Conservation (phyloP, 805 yeast genomes). For the Metschnikowia borealis region DNA sequence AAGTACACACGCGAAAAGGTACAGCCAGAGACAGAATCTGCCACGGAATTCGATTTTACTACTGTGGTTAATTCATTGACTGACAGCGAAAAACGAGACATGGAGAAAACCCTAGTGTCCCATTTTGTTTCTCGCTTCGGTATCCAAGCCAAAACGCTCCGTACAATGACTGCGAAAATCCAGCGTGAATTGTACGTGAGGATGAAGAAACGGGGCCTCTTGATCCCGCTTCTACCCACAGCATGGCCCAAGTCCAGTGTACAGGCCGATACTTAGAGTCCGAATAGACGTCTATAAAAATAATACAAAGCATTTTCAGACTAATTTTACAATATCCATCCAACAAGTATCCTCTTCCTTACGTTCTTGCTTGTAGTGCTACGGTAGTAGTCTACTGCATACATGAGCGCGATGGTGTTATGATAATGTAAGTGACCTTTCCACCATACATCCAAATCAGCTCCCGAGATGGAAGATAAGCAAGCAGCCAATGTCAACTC, state of each 20-base stretch:
- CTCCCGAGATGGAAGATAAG: background rate
- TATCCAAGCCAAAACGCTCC: background rate
- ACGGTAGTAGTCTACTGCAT: background rate
- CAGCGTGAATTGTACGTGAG: background rate
- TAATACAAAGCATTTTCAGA: no score
- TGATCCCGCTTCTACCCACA: background rate
- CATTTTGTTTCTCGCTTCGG: conserved; percentile 3
- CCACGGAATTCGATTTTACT: background rate
- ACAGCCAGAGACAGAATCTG: background rate
- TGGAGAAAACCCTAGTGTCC: background rate
- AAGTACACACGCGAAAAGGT: conserved; percentile 4
- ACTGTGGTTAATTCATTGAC: conserved; percentile 5
- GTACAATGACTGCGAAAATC: background rate
- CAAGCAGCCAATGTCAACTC: background rate
- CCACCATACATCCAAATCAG: no score
- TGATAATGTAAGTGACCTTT: background rate
- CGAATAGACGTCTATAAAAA: no score
- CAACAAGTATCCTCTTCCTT: no score
- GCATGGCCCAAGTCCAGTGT: background rate
- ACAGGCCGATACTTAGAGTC: background rate
- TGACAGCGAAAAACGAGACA: background rate
- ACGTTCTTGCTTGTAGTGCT: no score
- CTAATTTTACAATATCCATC: no score
- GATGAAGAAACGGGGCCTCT: conserved; percentile 1
- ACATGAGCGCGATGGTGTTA: background rate